Percentiles rank a stretch among this genome's conserved stretches.
Evolutionary conservation across 1,139 yeast species (phyloP).

Genomic region (Zygoascus meyerae): DNA sequence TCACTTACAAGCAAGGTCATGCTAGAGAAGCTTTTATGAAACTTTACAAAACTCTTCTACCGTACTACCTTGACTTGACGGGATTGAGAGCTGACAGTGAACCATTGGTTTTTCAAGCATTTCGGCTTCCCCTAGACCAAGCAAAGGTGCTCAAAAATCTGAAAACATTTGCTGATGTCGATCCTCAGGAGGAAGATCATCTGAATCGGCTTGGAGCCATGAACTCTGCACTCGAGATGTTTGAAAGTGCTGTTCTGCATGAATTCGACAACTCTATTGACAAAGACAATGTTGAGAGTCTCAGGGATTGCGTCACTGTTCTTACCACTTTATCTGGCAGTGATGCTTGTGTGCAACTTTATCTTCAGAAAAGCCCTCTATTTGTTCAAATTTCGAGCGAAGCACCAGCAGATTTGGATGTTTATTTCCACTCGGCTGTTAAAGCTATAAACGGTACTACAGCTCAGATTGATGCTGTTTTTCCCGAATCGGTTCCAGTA

Average conservation of each 20-base stretch:
- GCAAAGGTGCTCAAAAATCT: conserved; percentile 29
- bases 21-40: conserved; percentile 20
- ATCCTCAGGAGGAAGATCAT: conserved; percentile 34
- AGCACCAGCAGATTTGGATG: conserved; percentile 20
- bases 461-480: conserved; percentile 35
- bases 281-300: conserved; percentile 39
- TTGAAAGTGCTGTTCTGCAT: conserved; percentile 63
- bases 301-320: conserved; percentile 33
- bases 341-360: conserved; percentile 43
- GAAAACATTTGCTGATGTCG: conserved; percentile 37
- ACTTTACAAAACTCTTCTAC: conserved; percentile 23
- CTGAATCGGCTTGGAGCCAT: conserved; percentile 43
- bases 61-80: conserved; percentile 28
- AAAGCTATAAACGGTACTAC: conserved; percentile 35
- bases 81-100: conserved; percentile 18
- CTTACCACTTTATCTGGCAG: conserved; percentile 37
- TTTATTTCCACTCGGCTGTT: conserved; percentile 31
- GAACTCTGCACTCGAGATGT: conserved; percentile 58
- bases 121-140: conserved; percentile 27
- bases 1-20: conserved; percentile 18
- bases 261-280: conserved; percentile 62
- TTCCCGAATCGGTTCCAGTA: conserved; percentile 28
- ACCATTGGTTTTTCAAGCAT: conserved; percentile 24
- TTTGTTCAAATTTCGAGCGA: conserved; percentile 18
- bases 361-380: conserved; percentile 43